Base-by-base conservation (phyloP, 148 eudicot genomes). In the Silene latifolia region DNA sequence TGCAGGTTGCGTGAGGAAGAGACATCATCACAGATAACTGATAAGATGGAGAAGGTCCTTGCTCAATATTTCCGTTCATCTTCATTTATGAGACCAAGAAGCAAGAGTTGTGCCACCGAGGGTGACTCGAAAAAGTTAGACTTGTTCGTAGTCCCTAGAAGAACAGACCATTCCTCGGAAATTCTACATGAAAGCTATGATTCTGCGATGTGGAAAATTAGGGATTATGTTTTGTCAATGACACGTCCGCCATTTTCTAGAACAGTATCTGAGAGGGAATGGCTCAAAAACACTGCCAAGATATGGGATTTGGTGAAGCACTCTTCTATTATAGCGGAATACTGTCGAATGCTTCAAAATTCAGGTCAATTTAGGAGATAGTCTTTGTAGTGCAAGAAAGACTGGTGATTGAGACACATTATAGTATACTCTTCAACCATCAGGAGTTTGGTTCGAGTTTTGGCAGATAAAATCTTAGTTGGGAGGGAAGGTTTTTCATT, bases 221-320 rank as follows among this genome's bases (percentile, higher is more conserved):
- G 93, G 69, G 90, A 90, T 79, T 95, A 90, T 86, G 93, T 94
- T 67, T 78, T 92, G 76, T 88, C 95, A 4, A 92, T 88, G 95
- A 67, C 72, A 58, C 72, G 84, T 61, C 88, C 93, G 13, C 78
- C 89, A 2, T 92, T 92, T 53, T 81, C 89, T 61, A 88, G 95
- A 74, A 85, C 91, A 13, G 85, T 90, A 24, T 88, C 97, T 29
- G 97, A 90, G 77, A 83, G 95, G 9, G 97, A 90, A 73, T 92
- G 97, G 97, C 83, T 92, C 77, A 92, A 92, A 87, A 92, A 86
- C 75, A 88, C 93, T 61, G 88, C 86, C 65, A 92, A 88, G 88
- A 86, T 92, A 83, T 90, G 97, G 97, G 97, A 92, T 6, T 76
- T 87, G 73, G 84, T 92, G 80, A 92, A 87, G 85, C 87, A 78